Evolutionary conservation across 805 yeast genomes (phyloP), one percentile per base, ranked within the genome.

Genomic region (Ogataea haglerorum): DNA sequence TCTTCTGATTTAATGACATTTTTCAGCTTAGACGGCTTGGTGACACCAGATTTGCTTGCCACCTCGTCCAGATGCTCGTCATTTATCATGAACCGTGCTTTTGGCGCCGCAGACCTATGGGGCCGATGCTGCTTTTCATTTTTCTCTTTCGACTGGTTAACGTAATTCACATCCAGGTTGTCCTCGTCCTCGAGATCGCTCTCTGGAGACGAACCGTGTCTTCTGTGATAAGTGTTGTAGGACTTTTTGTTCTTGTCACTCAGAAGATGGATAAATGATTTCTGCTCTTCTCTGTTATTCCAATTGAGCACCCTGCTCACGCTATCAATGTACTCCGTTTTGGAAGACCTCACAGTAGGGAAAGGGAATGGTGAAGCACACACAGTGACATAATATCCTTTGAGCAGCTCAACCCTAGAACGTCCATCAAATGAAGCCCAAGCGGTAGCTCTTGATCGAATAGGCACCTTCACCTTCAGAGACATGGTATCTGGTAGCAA

Each of bases 371-470:
- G 86, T 33, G 93, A 81, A 0, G 96, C 96, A 28, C 79, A 78
- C 12, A 93, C 76, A 0, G 89, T 78, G 24, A 93, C 85, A 53
- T 86, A 89, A 59, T 88, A 93, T 7, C 98, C 97, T 41, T 78
- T 79, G 24, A 68, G 63, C 34, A 93, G 65, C 59, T 93, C 96
- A 4, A 88, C 82, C 30, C 98, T 69, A 16, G 81, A 80, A 51
- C 93, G 81, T 10, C 99, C 99, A 63, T 93, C 99, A 59, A 93
- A 93, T 2, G 96, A 82, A 1, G 95, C 95, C 95, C 96, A 93
- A 0, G 98, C 97, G 0, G 96, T 86, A 5, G 93, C 79, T 38
- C 99, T 68, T 30, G 95, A 82, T 39, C 79, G 66, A 2, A 58
- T 39, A 0, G 98, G 96, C 3, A 89, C 95, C 53, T 83, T 84